These are phyloP conservation scores for Penicillium samsonianum DNA, from an alignment of 495 filamentous ascomycete genomes.

Conservation along the genomic window DNA sequence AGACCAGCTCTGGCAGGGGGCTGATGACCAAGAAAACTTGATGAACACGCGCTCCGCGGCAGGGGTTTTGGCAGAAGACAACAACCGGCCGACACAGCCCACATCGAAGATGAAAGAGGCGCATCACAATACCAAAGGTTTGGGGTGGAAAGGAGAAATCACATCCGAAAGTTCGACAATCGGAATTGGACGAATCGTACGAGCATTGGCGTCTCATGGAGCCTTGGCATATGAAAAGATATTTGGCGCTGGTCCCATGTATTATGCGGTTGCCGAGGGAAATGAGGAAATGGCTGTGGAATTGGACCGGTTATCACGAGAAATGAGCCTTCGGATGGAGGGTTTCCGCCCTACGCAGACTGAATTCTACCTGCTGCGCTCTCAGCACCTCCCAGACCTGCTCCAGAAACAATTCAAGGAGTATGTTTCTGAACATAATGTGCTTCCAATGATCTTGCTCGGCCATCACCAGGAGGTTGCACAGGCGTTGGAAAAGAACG, in stretches of 20 bases:
- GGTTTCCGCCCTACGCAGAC: background rate
- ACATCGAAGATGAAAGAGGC: background rate
- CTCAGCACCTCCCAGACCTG: constrained; percentile 12
- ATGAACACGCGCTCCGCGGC: constrained; percentile 9
- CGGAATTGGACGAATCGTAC: constrained; percentile 10
- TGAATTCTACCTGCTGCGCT: constrained; percentile 13
- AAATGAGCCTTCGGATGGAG: constrained; percentile 2
- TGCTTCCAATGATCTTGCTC: constrained; percentile 9
- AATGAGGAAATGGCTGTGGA: constrained; percentile 22
- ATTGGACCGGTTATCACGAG: constrained; percentile 7
- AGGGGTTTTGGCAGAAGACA: constrained; percentile 7
- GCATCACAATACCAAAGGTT: constrained; percentile 2
- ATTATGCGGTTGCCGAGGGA: constrained; percentile 4
- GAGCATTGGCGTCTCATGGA: constrained; percentile 6
- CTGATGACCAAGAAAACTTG: constrained; percentile 10
- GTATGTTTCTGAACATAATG: background rate
- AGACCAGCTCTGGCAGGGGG: constrained; percentile 12
- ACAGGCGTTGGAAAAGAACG: constrained; percentile 15
- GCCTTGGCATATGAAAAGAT: background rate
- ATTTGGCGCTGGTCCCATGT: constrained; percentile 1
- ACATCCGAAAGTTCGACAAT: constrained; percentile 14
- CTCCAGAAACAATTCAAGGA: constrained; percentile 7
- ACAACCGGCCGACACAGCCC: constrained; percentile 1
- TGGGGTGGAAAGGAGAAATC: constrained; percentile 21
- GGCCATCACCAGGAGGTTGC: constrained; percentile 15